Percentiles rank a stretch among this genome's conserved stretches.
Conservation (phyloP, 2,329 filamentous ascomycete species). For the Meredithiella fracta region DNA sequence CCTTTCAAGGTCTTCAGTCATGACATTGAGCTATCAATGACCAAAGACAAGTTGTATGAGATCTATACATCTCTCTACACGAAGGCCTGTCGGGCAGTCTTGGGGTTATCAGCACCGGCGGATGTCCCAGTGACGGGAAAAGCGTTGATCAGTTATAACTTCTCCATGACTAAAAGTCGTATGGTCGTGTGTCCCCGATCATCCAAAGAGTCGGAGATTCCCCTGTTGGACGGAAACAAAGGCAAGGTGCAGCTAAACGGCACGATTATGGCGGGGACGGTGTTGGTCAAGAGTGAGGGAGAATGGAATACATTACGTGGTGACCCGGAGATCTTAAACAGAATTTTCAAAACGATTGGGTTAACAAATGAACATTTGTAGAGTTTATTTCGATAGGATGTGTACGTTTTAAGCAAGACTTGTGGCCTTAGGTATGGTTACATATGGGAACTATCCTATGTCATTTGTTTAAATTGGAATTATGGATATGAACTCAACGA, state of each 20-base stretch:
- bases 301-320: conserved; percentile 39
- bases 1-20: conserved; percentile 32
- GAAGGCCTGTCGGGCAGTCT: conserved; percentile 26
- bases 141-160: conserved; percentile 45
- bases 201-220: conserved; percentile 30
- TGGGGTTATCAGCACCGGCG: conserved; percentile 10
- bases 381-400: too few species aligned
- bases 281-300: conserved; percentile 40
- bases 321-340: conserved; percentile 18
- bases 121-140: conserved; percentile 23
- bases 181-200: conserved; percentile 40
- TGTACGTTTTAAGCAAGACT: too few species aligned
- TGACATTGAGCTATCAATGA: conserved; percentile 22
- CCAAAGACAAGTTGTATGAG: conserved; percentile 23
- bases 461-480: too few species aligned
- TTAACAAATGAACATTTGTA: conserved; percentile 13
- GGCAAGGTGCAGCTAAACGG: conserved; percentile 40
- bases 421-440: too few species aligned
- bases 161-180: conserved; percentile 38
- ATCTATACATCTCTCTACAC: conserved; percentile 34
- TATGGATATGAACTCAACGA: too few species aligned
- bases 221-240: conserved; percentile 17
- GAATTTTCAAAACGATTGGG: conserved; percentile 20
- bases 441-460: too few species aligned
- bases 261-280: conserved; percentile 46